phyloP scores from a whole-genome alignment of 805 yeast species.

The Candida maesae region DNA sequence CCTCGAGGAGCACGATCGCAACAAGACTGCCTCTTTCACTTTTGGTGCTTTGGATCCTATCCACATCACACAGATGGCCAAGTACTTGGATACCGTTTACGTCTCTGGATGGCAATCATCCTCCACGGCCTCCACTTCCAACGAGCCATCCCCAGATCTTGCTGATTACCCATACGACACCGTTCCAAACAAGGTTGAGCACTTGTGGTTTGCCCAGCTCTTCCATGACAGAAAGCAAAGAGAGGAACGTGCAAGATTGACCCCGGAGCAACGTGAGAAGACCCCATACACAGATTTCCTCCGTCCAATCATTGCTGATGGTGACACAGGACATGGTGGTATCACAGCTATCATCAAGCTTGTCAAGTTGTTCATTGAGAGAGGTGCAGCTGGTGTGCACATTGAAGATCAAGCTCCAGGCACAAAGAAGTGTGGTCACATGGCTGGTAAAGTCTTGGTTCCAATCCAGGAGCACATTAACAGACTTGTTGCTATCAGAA shows the following conservation, averaged over 20 bases:
- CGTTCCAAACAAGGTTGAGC: slow-evolving; percentile 97
- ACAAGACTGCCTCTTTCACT: slow-evolving; percentile 78
- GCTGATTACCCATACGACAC: slow-evolving; percentile 99
- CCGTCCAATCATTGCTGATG: slow-evolving; percentile 95
- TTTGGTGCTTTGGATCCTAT: slow-evolving; percentile 96
- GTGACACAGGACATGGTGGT: slow-evolving; percentile 99
- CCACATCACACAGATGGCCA: slow-evolving; percentile 95
- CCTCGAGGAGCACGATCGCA: slow-evolving; percentile 65
- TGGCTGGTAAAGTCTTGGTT: slow-evolving; percentile 97
- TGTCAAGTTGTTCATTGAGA: slow-evolving; percentile 92
- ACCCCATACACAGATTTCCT: slow-evolving; percentile 78
- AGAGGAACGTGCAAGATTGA: slow-evolving; percentile 51
- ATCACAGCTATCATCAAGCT: slow-evolving; percentile 92
- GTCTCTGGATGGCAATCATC: slow-evolving; percentile 99
- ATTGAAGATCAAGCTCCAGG: slow-evolving; percentile 99
- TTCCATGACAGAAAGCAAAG: slow-evolving; percentile 97
- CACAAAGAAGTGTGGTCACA: slow-evolving; percentile 97
- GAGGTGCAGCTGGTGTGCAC: slow-evolving; percentile 99
- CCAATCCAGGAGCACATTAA: slow-evolving; percentile 98
- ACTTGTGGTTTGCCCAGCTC: slow-evolving; percentile 91
- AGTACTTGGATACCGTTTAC: slow-evolving; percentile 86
- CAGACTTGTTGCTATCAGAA: slow-evolving; percentile 89
- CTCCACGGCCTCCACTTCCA: slow-evolving; percentile 94
- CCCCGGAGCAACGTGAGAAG: slow-evolving; percentile 64
- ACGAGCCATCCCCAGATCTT: slow-evolving; percentile 97